Conservation (phyloP, 805 yeast genomes). For the Maudiozyma saulgeensis region DNA sequence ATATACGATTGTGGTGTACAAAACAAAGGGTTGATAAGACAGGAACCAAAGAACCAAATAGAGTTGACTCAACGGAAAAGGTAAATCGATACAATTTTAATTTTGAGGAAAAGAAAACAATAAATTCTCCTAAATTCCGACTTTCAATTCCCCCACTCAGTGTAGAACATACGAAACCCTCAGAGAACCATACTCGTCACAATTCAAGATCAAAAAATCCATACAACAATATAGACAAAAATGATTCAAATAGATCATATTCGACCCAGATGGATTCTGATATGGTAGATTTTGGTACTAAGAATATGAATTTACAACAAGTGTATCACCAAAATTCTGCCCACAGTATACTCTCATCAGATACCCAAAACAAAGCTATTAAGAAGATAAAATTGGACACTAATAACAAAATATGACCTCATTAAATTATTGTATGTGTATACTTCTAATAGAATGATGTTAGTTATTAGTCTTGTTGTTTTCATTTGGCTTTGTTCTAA, state of each 20-base stretch:
- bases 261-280: not conserved
- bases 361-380: too few relatives aligned
- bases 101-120: constrained; percentile 4
- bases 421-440: too few relatives aligned
- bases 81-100: constrained; percentile 7
- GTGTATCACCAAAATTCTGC: too few relatives aligned
- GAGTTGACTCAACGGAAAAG: not conserved
- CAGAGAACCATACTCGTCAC: constrained; percentile 2
- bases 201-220: constrained; percentile 5
- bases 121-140: constrained; percentile 11
- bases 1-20: constrained; percentile 20
- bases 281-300: too few relatives aligned
- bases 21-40: constrained; percentile 14
- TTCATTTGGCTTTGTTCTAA: too few relatives aligned
- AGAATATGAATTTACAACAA: too few relatives aligned
- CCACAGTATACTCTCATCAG: too few relatives aligned
- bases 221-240: not conserved
- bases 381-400: too few relatives aligned
- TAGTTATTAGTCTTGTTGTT: too few relatives aligned
- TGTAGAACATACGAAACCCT: constrained; percentile 9
- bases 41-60: not conserved
- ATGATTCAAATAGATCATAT: not conserved
- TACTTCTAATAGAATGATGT: too few relatives aligned
- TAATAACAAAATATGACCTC: too few relatives aligned
- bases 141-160: constrained; percentile 18